Base-by-base conservation (phyloP, 1,139 yeast genomes). In the Candida dubliniensis region DNA sequence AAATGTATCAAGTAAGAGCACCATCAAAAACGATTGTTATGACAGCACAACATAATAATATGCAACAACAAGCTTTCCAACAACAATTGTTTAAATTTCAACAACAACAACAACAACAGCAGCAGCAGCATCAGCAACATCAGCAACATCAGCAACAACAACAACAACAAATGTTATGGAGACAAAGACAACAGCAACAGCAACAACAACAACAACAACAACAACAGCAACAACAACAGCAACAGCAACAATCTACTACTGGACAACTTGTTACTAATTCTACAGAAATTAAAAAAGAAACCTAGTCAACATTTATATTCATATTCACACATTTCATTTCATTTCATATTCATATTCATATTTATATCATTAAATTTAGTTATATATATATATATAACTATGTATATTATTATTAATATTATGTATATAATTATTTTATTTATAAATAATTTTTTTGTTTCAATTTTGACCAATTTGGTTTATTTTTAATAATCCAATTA, bases 401-500 rank as follows among this genome's bases (percentile, higher is more conserved):
- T 18, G 23, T 18, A 18, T 18, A 18, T 18, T 18, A 18, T 18
- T 18, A 18, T 18, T 18, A 18, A 4, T 18, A 18, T 18, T 18
- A 18, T 18, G 5, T n/a, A n/a, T n/a, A 18, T 18, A 18, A 18
- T 18, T 18, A 18, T 18, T 12, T 33, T 11, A 15, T n/a, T 36
- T 25, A 18, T 32, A 39, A 26, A 13, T 33, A 27, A 15, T 13
- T 10, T 23, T 41, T 18, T 37, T 8, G 4, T n/a, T 31, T 13
- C 35, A 33, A 40, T 47, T 38, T 45, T 6, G 73, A 72, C 78
- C 78, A 74, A 26, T 52, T 53, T 3, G 78, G 76, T 56, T 73
- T 77, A 60, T 88, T 81, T 54, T 79, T 82, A 11, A 70, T 49
- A 2, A 91, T 84, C 97, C 97, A 91, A 0, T 96, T 93, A 61